A percentile compares a stretch with the other conserved stretches of the same genome.
Evolutionary conservation across 345 rosid species (phyloP).

Genomic region (Pelargonium nanum): DNA sequence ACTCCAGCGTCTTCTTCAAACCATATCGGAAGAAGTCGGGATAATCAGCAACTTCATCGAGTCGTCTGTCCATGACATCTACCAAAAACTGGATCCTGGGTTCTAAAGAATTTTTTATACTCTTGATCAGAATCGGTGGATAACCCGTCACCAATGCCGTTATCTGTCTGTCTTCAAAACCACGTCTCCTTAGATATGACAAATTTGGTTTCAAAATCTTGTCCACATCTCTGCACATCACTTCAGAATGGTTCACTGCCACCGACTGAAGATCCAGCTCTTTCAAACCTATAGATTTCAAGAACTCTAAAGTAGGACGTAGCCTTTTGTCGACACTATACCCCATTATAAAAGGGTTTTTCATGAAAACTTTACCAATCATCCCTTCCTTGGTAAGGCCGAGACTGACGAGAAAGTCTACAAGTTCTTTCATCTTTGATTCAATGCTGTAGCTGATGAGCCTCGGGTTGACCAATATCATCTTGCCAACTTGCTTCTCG

Average conservation of each 20-base stretch:
- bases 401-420: slow-evolving; percentile 13
- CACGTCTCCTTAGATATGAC: slow-evolving; percentile 8
- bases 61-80: slow-evolving; percentile 12
- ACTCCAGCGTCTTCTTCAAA: slow-evolving; percentile 17
- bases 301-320: slow-evolving; percentile 15
- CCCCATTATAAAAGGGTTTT: slow-evolving; percentile 17
- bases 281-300: slow-evolving; percentile 12
- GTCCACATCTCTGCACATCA: slow-evolving; percentile 14
- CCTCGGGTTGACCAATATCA: slow-evolving; percentile 18
- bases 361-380: slow-evolving; percentile 14
- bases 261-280: slow-evolving; percentile 8
- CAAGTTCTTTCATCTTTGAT: slow-evolving; percentile 10
- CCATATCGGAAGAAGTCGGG: slow-evolving; percentile 19
- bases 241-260: slow-evolving; percentile 14
- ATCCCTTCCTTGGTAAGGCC: slow-evolving; percentile 18
- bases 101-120: slow-evolving; percentile 15
- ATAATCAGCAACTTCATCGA: slow-evolving; percentile 16
- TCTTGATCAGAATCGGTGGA: slow-evolving; percentile 17
- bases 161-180: slow-evolving; percentile 12
- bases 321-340: slow-evolving; percentile 18
- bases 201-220: slow-evolving; percentile 14
- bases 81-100: slow-evolving; percentile 17
- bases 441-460: slow-evolving; percentile 20
- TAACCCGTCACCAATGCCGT: slow-evolving; percentile 14
- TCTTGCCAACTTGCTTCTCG: slow-evolving; percentile 17